Base-by-base conservation (phyloP, 176 grass and related monocot genomes). In the Bonia amplexicaulis region DNA sequence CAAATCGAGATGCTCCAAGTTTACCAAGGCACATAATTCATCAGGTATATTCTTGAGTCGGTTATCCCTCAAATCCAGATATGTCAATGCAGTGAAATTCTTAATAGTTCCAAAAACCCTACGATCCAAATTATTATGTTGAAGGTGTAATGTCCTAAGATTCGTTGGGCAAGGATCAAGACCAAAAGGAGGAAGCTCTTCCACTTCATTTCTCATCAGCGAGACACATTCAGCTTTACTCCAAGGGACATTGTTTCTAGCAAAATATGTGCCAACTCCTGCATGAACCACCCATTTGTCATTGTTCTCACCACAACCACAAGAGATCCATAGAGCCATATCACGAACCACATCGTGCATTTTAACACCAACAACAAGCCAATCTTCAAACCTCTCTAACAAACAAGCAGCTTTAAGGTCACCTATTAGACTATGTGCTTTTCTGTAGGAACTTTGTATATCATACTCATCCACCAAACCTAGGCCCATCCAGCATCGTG, bases 281-380 rank as follows among this genome's bases (percentile, higher is more conserved):
- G 40, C 47, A 37, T 16, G 37, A 8, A 80, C 78, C n/a, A 87
- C 39, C 79, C 88, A 91, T n/a, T 75, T 91, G 67, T 62, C 68
- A 12, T 74, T 78, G 1, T 72, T 70, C 20, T 53, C 14, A 40
- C 83, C 47, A 3, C 53, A 66, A 0, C 73, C 84, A 40, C 55
- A 39, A 15, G 47, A 33, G 25, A 91, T 75, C 89, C 89, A 88
- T 20, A 85, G 14, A 0, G 81, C 52, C 89, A 88, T 88, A 45
- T 88, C 81, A 12, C 70, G 81, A 13, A 91, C 23, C 12, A 88
- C 76, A 51, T 88, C 80, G 45, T 91, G 86, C 49, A 91, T 51
- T 57, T 58, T 84, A 15, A 88, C 35, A 35, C 35, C 35, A 5
- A 35, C 5, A 35, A n/a, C n/a, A n/a, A n/a, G n/a, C n/a, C n/a